Base-by-base conservation (phyloP, 2,329 filamentous ascomycete species). In the Fusarium algeriense region DNA sequence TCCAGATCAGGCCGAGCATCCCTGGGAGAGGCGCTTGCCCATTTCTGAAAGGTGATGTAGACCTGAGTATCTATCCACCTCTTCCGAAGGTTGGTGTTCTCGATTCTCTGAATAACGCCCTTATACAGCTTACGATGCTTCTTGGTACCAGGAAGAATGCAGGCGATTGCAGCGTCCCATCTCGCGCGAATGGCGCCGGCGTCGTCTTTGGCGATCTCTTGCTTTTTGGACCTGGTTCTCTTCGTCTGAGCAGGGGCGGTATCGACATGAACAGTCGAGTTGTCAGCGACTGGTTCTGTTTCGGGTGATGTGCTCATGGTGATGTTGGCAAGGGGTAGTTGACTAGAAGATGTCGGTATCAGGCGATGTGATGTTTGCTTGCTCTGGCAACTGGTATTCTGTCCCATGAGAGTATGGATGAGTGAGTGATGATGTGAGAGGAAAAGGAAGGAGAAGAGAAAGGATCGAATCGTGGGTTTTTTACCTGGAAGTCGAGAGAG, bases 31-130 rank as follows among this genome's bases (percentile, higher is more conserved):
- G 30, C 7, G 5, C 19, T n/a, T 6, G 44, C 19, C 71, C 71
- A 73, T 9, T 8, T 11, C 11, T 13, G 11, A 17, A 73, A 69
- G 7, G 12, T 12, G 7, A 26, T 69, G 56, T 7, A 26, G 9
- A 61, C n/a, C 4, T 4, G 1, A 4, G 6, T 55, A 1, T 71
- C 46, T 7, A 3, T 19, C 67, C 67, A 73, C 0, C 1, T 19
- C 4, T 11, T 5, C 3, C 28, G n/a, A 19, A 48, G 11, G 19
- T 10, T 37, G 7, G 48, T 6, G 1, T 20, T n/a, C 6, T 12
- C 14, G 26, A 45, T 45, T 6, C 35, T 14, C 6, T n/a, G 2
- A 13, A 62, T 34, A 1, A 71, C 61, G 3, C 9, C 3, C 1
- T 19, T 3, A 49, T 63, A 62, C 7, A 71, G 23, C 6, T 34